A percentile compares a stretch with the other conserved stretches of the same genome.
phyloP scores from a whole-genome alignment of 805 yeast genomes.

The Candida namnaoensis region DNA sequence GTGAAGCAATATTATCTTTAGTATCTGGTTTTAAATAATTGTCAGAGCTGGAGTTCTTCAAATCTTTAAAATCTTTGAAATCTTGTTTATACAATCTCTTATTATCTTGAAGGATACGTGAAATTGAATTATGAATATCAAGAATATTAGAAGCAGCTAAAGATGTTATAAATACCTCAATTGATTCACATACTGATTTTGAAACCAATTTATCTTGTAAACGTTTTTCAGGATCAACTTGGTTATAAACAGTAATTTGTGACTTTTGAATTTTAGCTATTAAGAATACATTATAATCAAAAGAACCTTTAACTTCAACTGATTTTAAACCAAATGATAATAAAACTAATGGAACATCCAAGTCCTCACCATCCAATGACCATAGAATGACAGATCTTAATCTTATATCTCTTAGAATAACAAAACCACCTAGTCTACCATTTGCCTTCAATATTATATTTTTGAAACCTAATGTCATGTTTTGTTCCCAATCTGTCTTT shows the following conservation, averaged over 20 bases:
- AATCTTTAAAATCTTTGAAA: conserved; percentile 45
- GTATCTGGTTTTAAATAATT: too few species aligned
- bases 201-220: conserved; percentile 57
- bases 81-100: conserved; percentile 69
- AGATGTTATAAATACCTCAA: conserved; percentile 67
- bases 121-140: conserved; percentile 66
- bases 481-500: conserved; percentile 62
- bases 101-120: conserved; percentile 67
- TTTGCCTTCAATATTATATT: conserved; percentile 40
- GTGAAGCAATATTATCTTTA: too few species aligned
- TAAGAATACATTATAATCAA: conserved; percentile 82
- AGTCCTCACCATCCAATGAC: conserved; percentile 37
- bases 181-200: conserved; percentile 35
- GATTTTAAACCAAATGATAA: conserved; percentile 47
- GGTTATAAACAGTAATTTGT: conserved; percentile 57
- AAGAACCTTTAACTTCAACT: conserved; percentile 52
- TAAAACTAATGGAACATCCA: conserved; percentile 60
- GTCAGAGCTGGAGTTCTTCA: too few species aligned
- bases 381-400: conserved; percentile 65
- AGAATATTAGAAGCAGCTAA: conserved; percentile 76
- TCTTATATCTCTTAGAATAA: conserved; percentile 40
- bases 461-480: conserved; percentile 52
- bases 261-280: conserved; percentile 44
- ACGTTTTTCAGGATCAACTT: conserved; percentile 36
- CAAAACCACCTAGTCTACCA: conserved; percentile 75